A percentile compares a stretch with the other conserved stretches of the same genome.
These are phyloP conservation scores for Hyaloscypha hepaticicola DNA, from an alignment of 495 filamentous ascomycete species.

Conservation along the genomic window DNA sequence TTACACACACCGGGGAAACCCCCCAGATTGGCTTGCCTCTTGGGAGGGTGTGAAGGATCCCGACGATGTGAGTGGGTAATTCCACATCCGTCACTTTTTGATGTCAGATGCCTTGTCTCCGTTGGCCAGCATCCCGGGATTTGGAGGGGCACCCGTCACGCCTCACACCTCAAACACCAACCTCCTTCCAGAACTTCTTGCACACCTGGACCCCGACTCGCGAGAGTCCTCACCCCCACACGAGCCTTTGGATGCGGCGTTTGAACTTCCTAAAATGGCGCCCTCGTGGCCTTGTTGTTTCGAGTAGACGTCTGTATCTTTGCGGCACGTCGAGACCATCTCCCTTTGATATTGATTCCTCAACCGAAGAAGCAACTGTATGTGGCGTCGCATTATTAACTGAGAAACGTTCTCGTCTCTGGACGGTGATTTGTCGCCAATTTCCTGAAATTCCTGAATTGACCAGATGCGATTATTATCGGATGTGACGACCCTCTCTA, in stretches of 20 bases:
- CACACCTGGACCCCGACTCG: background rate
- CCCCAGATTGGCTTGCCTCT: constrained; percentile 19
- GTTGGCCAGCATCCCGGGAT: constrained; percentile 25
- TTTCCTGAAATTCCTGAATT: background rate
- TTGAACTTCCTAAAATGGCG: constrained; percentile 2
- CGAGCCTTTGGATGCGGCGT: background rate
- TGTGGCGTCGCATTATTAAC: background rate
- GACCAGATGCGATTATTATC: background rate
- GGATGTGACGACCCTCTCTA: background rate
- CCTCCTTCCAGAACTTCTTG: background rate
- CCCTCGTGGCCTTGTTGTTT: constrained; percentile 15
- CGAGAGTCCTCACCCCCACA: constrained; percentile 3
- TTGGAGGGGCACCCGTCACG: background rate
- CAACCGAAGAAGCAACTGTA: constrained; percentile 8
- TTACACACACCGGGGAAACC: background rate
- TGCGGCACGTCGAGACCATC: constrained; percentile 10
- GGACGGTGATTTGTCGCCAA: background rate
- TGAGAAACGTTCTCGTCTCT: background rate
- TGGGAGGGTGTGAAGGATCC: constrained; percentile 7
- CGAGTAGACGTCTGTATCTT: constrained; percentile 5
- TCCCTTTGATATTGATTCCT: background rate
- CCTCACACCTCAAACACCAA: constrained; percentile 11
- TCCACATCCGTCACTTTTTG: constrained; percentile 17
- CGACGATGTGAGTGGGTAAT: constrained; percentile 8
- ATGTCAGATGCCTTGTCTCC: constrained; percentile 25